phyloP scores from a whole-genome alignment of 1,284 basidiomycete genomes.

The Apiotrichum montevideense region DNA sequence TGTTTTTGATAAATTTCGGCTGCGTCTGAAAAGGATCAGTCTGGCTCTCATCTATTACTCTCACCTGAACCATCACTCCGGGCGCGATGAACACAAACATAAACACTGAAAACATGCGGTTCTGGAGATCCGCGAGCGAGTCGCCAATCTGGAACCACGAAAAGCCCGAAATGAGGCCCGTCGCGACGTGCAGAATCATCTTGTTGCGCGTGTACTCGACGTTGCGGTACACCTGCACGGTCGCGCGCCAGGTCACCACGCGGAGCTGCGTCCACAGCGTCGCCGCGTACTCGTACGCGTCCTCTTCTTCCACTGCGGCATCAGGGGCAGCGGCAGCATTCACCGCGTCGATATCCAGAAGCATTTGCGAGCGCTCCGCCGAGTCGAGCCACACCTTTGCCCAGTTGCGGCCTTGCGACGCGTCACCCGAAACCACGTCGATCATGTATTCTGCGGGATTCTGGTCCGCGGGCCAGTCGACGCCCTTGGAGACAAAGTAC shows the following conservation, averaged over 20 bases:
- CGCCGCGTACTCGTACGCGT: conserved; percentile 35
- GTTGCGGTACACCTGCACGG: conserved; percentile 36
- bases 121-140: conserved; percentile 16
- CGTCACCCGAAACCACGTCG: conserved; percentile 35
- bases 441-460: conserved; percentile 51
- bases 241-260: conserved; percentile 34
- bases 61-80: conserved; percentile 34
- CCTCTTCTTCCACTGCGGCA: conserved; percentile 11
- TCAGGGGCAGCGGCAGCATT: conserved; percentile 17
- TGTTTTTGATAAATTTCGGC: conserved; percentile 44
- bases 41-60: neutral
- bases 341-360: conserved; percentile 46
- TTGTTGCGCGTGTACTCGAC: conserved; percentile 45
- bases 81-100: conserved; percentile 43
- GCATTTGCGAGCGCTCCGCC: conserved; percentile 40
- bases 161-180: conserved; percentile 43
- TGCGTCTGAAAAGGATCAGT: conserved; percentile 24
- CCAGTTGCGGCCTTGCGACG: conserved; percentile 55
- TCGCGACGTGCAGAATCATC: conserved; percentile 30
- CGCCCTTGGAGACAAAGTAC: conserved; percentile 47
- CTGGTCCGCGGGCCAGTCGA: conserved; percentile 42
- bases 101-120: conserved; percentile 30
- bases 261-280: conserved; percentile 29
- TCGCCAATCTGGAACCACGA: conserved; percentile 39
- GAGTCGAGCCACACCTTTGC: conserved; percentile 60